phyloP scores from a whole-genome alignment of 2,329 filamentous ascomycete genomes.

The Aschersonia sp. region DNA sequence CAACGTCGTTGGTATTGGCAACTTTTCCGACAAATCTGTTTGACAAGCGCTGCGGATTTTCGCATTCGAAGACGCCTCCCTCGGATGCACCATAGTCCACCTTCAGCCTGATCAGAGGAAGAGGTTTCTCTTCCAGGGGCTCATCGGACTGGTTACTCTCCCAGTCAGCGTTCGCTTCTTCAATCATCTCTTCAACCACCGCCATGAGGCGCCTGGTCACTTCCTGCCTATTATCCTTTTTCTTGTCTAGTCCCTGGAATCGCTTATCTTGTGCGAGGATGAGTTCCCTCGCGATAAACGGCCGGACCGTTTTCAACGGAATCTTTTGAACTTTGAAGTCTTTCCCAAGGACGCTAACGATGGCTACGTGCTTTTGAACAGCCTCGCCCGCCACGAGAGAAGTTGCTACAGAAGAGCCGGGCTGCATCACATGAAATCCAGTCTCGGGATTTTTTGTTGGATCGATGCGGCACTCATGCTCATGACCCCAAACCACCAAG shows the following conservation, averaged over 20 bases:
- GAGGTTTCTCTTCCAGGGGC: conserved; percentile 46
- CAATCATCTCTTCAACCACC: conserved; percentile 76
- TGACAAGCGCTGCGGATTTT: conserved; percentile 93
- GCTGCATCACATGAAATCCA: conserved; percentile 92
- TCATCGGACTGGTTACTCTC: conserved; percentile 54
- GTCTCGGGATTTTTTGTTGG: conserved; percentile 73
- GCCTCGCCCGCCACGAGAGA: conserved; percentile 84
- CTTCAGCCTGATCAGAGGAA: conserved; percentile 77
- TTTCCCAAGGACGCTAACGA: conserved; percentile 70
- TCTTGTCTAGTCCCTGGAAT: conserved; percentile 64
- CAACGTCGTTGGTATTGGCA: conserved; percentile 85
- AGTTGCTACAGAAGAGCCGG: conserved; percentile 89
- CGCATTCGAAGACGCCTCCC: conserved; percentile 73
- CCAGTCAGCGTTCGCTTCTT: conserved; percentile 74
- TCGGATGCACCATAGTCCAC: conserved; percentile 83
- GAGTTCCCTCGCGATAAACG: conserved; percentile 79
- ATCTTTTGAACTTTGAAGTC: conserved; percentile 71
- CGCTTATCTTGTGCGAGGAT: conserved; percentile 59
- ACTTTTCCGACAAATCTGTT: conserved; percentile 84
- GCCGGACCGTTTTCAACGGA: conserved; percentile 74
- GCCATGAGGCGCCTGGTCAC: conserved; percentile 63
- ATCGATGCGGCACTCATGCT: conserved; percentile 90
- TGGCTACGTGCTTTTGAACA: conserved; percentile 77
- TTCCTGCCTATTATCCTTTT: conserved; percentile 70
- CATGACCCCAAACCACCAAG: conserved; percentile 90